These are phyloP conservation scores for Fremontodendron californicum DNA, from an alignment of 345 rosid genomes.

Conservation along the genomic window DNA sequence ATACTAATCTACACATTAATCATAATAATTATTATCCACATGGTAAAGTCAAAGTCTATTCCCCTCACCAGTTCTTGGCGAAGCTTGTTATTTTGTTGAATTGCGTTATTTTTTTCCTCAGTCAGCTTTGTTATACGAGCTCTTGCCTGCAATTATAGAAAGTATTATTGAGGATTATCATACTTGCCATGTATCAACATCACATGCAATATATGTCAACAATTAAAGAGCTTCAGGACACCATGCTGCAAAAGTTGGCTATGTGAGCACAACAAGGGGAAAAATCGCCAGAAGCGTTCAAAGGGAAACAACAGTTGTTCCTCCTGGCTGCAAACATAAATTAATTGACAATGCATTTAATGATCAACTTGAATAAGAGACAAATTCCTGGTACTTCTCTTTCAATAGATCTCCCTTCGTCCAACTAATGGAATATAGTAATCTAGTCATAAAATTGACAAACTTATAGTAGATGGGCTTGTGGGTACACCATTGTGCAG, in stretches of 20 bases:
- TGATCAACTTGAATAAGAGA: background rate
- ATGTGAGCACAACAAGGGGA: background rate
- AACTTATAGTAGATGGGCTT: background rate
- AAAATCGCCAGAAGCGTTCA: background rate
- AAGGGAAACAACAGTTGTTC: background rate
- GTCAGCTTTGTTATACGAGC: constrained; percentile 51
- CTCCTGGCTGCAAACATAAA: background rate
- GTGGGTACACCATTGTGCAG: background rate
- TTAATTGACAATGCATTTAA: background rate
- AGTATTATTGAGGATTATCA: constrained; percentile 3
- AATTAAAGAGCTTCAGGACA: background rate
- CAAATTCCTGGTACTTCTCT: background rate
- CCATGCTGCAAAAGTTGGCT: background rate
- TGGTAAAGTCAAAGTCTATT: background rate
- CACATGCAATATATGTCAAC: background rate
- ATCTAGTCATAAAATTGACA: background rate
- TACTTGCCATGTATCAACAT: background rate
- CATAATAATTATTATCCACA: background rate
- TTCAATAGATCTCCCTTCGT: background rate
- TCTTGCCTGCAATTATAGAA: constrained; percentile 40
- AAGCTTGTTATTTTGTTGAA: constrained; percentile 53
- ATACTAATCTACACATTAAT: background rate
- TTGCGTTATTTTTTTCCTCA: constrained; percentile 51
- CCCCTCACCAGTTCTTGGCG: constrained; percentile 62
- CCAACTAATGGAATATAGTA: background rate